phyloP scores from a whole-genome alignment of 2,329 filamentous ascomycete genomes.

The Bipolaris cookei region DNA sequence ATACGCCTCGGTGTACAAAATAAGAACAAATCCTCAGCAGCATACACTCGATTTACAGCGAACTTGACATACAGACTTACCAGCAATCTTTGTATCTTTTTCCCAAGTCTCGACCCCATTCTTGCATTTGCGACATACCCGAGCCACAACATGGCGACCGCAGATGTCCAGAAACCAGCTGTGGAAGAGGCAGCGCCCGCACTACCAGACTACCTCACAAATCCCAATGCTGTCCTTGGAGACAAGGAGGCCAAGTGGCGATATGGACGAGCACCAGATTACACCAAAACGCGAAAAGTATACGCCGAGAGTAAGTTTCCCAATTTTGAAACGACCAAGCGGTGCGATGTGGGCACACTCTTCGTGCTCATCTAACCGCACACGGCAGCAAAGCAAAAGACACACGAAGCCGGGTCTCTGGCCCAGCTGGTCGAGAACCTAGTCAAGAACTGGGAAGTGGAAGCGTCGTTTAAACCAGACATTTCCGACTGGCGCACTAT shows the following conservation, averaged over 20 bases:
- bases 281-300: conserved; percentile 66
- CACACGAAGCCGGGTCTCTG: conserved; percentile 63
- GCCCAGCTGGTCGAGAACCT: conserved; percentile 70
- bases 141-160: conserved; percentile 34
- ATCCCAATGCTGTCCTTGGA: conserved; percentile 64
- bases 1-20: not conserved
- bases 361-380: too few relatives aligned
- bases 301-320: conserved; percentile 62
- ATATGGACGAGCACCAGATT: conserved; percentile 67
- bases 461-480: conserved; percentile 70
- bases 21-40: conserved; percentile 1
- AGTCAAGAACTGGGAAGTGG: conserved; percentile 76
- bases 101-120: too few relatives aligned
- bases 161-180: conserved; percentile 34
- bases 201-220: conserved; percentile 64
- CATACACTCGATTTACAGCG: not conserved
- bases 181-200: conserved; percentile 44
- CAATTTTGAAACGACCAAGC: not conserved
- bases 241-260: conserved; percentile 64
- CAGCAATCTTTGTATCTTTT: not conserved
- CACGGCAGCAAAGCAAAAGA: conserved; percentile 61
- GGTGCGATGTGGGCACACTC: not conserved
- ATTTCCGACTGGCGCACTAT: conserved; percentile 71
- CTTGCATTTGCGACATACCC: not conserved
- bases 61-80: not conserved